Evolutionary conservation across 352 stramenopile species (phyloP).

Genomic region (Vaucheria bursata): DNA sequence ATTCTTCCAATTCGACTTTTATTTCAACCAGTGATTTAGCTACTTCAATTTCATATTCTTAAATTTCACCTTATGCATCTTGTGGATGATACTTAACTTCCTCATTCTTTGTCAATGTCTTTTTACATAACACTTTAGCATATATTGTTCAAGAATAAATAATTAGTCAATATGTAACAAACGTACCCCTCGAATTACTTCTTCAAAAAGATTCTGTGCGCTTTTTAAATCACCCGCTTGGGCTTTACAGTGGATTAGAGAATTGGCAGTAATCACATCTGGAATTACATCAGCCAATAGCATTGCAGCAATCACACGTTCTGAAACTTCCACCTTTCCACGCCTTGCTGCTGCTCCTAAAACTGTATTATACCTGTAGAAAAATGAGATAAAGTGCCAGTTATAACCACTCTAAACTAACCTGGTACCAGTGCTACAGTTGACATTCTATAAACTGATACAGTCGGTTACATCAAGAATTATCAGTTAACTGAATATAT

Average conservation of each 20-base stretch:
- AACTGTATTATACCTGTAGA: slow-evolving; percentile 40
- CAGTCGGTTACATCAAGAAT: too few relatives aligned
- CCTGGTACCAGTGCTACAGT: too few relatives aligned
- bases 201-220: slow-evolving; percentile 31
- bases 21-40: too few relatives aligned
- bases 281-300: slow-evolving; percentile 15
- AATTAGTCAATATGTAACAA: too few relatives aligned
- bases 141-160: neutral
- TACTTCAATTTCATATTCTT: too few relatives aligned
- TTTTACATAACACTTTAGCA: neutral
- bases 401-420: neutral
- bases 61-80: neutral
- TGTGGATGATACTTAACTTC: neutral
- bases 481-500: too few relatives aligned
- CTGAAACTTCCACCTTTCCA: slow-evolving; percentile 10
- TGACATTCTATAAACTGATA: too few relatives aligned
- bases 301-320: slow-evolving; percentile 22
- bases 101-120: neutral
- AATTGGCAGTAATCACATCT: slow-evolving; percentile 31
- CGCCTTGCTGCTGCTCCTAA: slow-evolving; percentile 23
- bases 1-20: too few relatives aligned
- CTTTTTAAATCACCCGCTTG: slow-evolving; percentile 18
- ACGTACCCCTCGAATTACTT: slow-evolving; percentile 27
- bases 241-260: slow-evolving; percentile 18
- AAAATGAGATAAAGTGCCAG: neutral